These are phyloP conservation scores for Ophiostoma montium DNA, from an alignment of 2,329 filamentous ascomycete genomes.

Conservation along the genomic window DNA sequence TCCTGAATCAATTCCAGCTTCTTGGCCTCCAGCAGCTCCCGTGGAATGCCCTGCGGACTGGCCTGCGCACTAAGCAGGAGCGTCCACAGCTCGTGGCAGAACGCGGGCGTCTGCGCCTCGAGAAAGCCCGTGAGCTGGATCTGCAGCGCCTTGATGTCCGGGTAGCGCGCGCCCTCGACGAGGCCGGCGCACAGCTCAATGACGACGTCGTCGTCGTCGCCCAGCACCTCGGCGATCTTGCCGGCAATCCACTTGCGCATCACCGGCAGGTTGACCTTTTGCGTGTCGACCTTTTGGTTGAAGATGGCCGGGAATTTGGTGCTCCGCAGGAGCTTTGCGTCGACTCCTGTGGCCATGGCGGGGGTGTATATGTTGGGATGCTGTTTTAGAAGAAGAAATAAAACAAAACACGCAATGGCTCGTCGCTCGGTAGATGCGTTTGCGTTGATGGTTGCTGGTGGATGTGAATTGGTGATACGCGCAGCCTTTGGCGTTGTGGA, in stretches of 20 bases:
- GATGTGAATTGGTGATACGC: too few species aligned
- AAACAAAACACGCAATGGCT: too few species aligned
- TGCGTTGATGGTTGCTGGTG: too few species aligned
- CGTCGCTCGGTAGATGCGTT: too few species aligned
- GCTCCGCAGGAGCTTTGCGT: conserved; percentile 76
- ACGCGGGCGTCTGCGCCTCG: conserved; percentile 75
- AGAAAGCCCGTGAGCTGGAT: conserved; percentile 92
- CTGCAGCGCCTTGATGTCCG: conserved; percentile 88
- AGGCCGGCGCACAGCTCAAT: conserved; percentile 67
- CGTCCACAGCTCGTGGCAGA: conserved; percentile 91
- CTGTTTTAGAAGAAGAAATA: too few species aligned
- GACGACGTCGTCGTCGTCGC: conserved; percentile 90
- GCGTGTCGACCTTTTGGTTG: conserved; percentile 90
- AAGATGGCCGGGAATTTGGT: conserved; percentile 94
- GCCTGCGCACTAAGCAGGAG: conserved; percentile 80
- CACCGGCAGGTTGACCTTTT: conserved; percentile 90
- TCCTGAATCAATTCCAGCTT: conserved; percentile 90
- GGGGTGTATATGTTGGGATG: too few species aligned
- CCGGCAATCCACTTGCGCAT: conserved; percentile 89
- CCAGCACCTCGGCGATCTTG: conserved; percentile 74
- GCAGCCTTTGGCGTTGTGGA: too few species aligned
- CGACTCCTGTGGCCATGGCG: conserved; percentile 66
- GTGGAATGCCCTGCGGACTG: conserved; percentile 80
- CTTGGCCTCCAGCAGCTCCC: conserved; percentile 90
- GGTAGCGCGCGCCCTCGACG: conserved; percentile 41